A percentile compares a stretch with the other conserved stretches of the same genome.
These are phyloP conservation scores for Leucocoprinus sp. DNA, from an alignment of 768 basidiomycete species.

Conservation along the genomic window DNA sequence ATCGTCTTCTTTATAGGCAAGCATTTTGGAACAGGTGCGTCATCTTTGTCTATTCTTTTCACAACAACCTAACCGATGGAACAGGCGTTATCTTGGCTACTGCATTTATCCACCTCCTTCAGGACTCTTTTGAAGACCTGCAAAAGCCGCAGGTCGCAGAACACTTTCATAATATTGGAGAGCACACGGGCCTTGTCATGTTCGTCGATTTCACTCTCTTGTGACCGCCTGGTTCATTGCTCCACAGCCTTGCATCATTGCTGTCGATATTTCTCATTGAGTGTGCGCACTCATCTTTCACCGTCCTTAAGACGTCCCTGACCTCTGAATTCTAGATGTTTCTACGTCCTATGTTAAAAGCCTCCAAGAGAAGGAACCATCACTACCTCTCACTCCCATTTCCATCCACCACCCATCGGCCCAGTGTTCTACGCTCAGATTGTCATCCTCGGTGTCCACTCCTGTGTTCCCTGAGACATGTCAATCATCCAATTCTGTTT, in stretches of 20 bases:
- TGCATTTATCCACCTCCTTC: slow-evolving; percentile 74
- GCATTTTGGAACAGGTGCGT: slow-evolving; percentile 70
- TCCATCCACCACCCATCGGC: slow-evolving; percentile 19
- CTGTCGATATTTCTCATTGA: slow-evolving; percentile 71
- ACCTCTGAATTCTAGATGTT: slow-evolving; percentile 37
- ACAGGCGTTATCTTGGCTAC: slow-evolving; percentile 75
- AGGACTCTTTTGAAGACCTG: slow-evolving; percentile 65
- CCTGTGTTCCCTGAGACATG: slow-evolving; percentile 2
- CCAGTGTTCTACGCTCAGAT: slow-evolving; percentile 13
- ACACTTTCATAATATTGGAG: slow-evolving; percentile 39
- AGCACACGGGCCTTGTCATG: slow-evolving; percentile 69
- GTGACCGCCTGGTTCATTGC: slow-evolving; percentile 2
- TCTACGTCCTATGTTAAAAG: slow-evolving; percentile 71
- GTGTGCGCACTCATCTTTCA: slow-evolving; percentile 39
- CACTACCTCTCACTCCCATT: slow-evolving; percentile 34
- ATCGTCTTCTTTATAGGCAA: slow-evolving; percentile 79
- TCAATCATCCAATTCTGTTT: slow-evolving; percentile 11
- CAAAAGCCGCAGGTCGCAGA: slow-evolving; percentile 35
- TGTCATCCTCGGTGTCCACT: slow-evolving; percentile 1
- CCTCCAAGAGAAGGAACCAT: slow-evolving; percentile 55
- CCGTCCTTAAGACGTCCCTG: background rate
- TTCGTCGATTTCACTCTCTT: slow-evolving; percentile 27
- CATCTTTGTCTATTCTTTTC: background rate
- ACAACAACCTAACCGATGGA: background rate
- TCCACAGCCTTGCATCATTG: slow-evolving; percentile 48